Conservation (phyloP, 495 filamentous ascomycete species). For the Bacidia gigantensis region DNA sequence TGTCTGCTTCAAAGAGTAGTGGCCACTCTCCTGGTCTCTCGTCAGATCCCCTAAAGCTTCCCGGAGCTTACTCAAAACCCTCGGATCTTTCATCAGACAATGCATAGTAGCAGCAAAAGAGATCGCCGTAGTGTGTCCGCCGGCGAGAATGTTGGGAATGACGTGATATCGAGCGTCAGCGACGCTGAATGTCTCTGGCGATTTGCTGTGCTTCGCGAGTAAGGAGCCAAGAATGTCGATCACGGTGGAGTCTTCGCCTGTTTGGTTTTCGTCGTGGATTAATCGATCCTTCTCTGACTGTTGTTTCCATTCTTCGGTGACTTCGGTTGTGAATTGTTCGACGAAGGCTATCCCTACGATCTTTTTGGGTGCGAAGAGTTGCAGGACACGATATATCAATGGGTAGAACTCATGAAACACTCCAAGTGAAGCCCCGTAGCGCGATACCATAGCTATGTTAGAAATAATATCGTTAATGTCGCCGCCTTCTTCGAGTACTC, state of each 20-base stretch:
- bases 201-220: conserved; percentile 38
- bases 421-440: conserved; percentile 30
- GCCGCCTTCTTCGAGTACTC: conserved; percentile 1
- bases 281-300: conserved; percentile 6
- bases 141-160: conserved; percentile 35
- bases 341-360: conserved; percentile 31
- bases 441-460: neutral
- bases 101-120: conserved; percentile 37
- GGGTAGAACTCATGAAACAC: conserved; percentile 35
- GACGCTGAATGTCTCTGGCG: conserved; percentile 40
- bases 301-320: conserved; percentile 6
- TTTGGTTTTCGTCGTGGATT: conserved; percentile 12
- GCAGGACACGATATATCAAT: conserved; percentile 27
- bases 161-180: conserved; percentile 27
- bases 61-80: conserved; percentile 26
- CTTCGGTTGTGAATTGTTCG: conserved; percentile 26
- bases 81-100: conserved; percentile 30
- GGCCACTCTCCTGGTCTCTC: neutral
- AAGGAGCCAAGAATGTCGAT: conserved; percentile 40
- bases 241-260: conserved; percentile 34
- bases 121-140: conserved; percentile 43
- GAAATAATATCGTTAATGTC: conserved; percentile 5
- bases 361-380: conserved; percentile 28
- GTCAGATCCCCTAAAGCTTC: conserved; percentile 31
- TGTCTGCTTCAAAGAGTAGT: conserved; percentile 31